phyloP scores from a whole-genome alignment of 2,329 filamentous ascomycete genomes.

The Epichloe brachyelytri region DNA sequence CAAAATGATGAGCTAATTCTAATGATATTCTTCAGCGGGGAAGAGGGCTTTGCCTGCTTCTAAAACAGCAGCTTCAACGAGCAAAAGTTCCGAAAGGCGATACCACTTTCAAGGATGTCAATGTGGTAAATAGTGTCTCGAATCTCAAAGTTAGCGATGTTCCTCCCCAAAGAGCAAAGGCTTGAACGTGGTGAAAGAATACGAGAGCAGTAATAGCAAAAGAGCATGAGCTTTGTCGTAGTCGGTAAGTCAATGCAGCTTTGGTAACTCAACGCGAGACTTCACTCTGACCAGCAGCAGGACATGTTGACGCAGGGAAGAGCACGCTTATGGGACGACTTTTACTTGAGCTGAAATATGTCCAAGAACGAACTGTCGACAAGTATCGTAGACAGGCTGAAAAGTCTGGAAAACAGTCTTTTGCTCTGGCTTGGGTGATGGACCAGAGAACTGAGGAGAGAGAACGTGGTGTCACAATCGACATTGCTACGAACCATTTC shows the following conservation, averaged over 20 bases:
- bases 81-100: constrained; percentile 27
- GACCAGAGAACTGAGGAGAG: constrained; percentile 87
- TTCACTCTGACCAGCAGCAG: constrained; percentile 26
- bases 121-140: constrained; percentile 18
- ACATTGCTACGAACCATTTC: constrained; percentile 91
- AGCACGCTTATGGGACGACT: constrained; percentile 96
- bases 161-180: constrained; percentile 60
- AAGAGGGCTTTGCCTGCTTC: constrained; percentile 31
- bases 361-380: constrained; percentile 79
- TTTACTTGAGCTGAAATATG: constrained; percentile 73
- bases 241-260: constrained; percentile 49
- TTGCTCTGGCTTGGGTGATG: constrained; percentile 93
- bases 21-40: constrained; percentile 37
- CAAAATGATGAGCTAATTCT: constrained; percentile 38
- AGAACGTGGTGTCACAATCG: constrained; percentile 83
- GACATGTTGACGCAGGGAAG: constrained; percentile 95
- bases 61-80: constrained; percentile 17
- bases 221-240: constrained; percentile 79
- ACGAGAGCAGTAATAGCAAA: constrained; percentile 64
- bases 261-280: neutral
- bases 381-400: constrained; percentile 82
- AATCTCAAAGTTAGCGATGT: constrained; percentile 34
- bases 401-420: constrained; percentile 85
- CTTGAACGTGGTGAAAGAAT: constrained; percentile 72
- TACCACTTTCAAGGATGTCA: constrained; percentile 12